A percentile compares a stretch with the other conserved stretches of the same genome.
These are phyloP conservation scores for Claviceps pazoutovae DNA, from an alignment of 2,329 filamentous ascomycete species.

Conservation along the genomic window DNA sequence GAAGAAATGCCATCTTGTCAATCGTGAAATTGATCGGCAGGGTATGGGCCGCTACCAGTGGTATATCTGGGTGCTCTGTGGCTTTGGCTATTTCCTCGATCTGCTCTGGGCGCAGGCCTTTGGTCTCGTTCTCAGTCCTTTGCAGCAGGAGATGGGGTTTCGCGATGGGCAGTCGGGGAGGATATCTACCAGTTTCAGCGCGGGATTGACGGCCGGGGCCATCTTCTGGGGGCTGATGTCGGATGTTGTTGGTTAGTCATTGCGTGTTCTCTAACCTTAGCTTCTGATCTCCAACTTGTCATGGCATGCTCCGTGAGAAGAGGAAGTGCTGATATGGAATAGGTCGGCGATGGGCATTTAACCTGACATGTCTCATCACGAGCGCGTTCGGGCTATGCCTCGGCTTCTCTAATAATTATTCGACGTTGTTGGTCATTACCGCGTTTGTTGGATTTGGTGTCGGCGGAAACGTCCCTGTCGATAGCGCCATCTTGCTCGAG, in stretches of 20 bases:
- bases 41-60: slow-evolving; percentile 41
- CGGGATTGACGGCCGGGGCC: slow-evolving; percentile 30
- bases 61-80: slow-evolving; percentile 37
- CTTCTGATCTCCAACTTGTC: no score
- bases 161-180: slow-evolving; percentile 23
- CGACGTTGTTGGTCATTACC: slow-evolving; percentile 36
- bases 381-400: slow-evolving; percentile 39
- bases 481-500: slow-evolving; percentile 41
- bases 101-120: slow-evolving; percentile 45
- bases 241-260: slow-evolving; percentile 27
- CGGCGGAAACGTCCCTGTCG: slow-evolving; percentile 41
- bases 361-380: slow-evolving; percentile 40
- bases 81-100: slow-evolving; percentile 41
- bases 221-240: slow-evolving; percentile 42
- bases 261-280: background rate
- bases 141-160: slow-evolving; percentile 44
- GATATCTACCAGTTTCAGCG: slow-evolving; percentile 39
- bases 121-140: slow-evolving; percentile 36
- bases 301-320: no score
- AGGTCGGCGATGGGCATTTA: slow-evolving; percentile 41
- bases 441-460: slow-evolving; percentile 40
- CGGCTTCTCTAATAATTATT: slow-evolving; percentile 34
- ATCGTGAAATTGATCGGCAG: slow-evolving; percentile 33
- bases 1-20: slow-evolving; percentile 22
- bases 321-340: background rate